A percentile compares a stretch with the other conserved stretches of the same genome.
Conservation (phyloP, 768 basidiomycete species). For the Filobasidium floriforme region DNA sequence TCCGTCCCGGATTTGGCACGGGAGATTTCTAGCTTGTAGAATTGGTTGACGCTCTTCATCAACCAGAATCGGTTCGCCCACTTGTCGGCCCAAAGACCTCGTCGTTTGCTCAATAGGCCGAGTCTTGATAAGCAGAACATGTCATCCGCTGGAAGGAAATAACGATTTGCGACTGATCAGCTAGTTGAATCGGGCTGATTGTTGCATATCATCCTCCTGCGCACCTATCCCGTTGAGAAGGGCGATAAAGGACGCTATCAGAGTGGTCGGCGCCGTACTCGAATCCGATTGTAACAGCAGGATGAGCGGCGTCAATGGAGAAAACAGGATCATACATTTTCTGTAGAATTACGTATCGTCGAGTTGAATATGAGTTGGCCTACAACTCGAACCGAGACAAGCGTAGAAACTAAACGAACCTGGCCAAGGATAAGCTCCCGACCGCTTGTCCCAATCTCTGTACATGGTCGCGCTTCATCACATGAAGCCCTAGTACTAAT, state of each 20-base stretch:
- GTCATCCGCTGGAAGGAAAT: slow-evolving; percentile 5
- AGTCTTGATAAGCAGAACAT: slow-evolving; percentile 17
- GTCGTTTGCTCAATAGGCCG: slow-evolving; percentile 9
- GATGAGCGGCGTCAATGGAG: slow-evolving; percentile 13
- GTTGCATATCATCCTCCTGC: background rate
- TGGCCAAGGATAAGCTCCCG: slow-evolving; percentile 13
- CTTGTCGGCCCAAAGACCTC: slow-evolving; percentile 18
- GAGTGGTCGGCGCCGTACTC: background rate
- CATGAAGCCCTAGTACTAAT: background rate
- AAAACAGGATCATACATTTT: slow-evolving; percentile 16
- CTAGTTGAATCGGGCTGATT: too few relatives aligned
- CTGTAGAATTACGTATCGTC: background rate
- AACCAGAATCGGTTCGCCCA: slow-evolving; percentile 22
- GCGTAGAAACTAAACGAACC: slow-evolving; percentile 11
- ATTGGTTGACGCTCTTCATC: slow-evolving; percentile 10
- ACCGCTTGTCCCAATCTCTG: slow-evolving; percentile 1
- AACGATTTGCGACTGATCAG: background rate
- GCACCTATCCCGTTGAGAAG: slow-evolving; percentile 8
- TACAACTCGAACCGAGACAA: background rate
- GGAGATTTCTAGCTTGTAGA: slow-evolving; percentile 14
- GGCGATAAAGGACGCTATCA: background rate
- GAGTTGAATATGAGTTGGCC: background rate
- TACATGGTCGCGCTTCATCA: slow-evolving; percentile 9
- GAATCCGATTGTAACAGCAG: slow-evolving; percentile 10
- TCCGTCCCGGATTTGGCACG: slow-evolving; percentile 3